Evolutionary conservation across 2,329 filamentous ascomycete species (phyloP).

Genomic region (Fusarium decemcellulare): DNA sequence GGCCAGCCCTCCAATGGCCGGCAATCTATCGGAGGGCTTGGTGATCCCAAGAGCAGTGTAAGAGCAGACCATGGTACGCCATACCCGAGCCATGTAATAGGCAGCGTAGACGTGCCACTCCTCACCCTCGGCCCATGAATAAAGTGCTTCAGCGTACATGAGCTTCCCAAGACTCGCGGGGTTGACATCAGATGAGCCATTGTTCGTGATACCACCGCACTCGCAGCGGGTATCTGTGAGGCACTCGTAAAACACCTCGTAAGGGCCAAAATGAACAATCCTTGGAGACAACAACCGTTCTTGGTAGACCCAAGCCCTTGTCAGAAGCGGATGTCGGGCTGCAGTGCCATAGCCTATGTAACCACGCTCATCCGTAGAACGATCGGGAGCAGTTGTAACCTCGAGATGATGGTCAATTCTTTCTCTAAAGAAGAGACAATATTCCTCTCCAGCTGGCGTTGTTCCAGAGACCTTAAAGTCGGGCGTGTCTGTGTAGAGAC

Average conservation of each 20-base stretch:
- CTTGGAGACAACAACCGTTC: slow-evolving; percentile 43
- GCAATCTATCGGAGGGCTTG: slow-evolving; percentile 12
- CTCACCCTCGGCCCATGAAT: background rate
- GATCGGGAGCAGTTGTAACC: background rate
- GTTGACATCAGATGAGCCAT: slow-evolving; percentile 11
- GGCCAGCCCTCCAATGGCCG: slow-evolving; percentile 13
- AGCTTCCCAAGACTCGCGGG: slow-evolving; percentile 10
- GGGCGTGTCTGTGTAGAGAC: slow-evolving; percentile 9
- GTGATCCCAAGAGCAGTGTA: slow-evolving; percentile 13
- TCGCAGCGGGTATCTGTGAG: slow-evolving; percentile 28
- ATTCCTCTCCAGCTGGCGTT: background rate
- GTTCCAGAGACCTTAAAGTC: slow-evolving; percentile 13
- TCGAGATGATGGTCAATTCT: slow-evolving; percentile 14
- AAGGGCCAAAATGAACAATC: slow-evolving; percentile 37
- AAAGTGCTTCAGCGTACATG: slow-evolving; percentile 1
- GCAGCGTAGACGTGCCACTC: slow-evolving; percentile 15
- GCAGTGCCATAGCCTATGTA: slow-evolving; percentile 11
- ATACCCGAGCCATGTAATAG: slow-evolving; percentile 11
- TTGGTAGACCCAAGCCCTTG: slow-evolving; percentile 43
- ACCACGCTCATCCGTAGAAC: background rate
- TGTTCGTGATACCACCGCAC: slow-evolving; percentile 18
- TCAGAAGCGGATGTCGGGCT: slow-evolving; percentile 24
- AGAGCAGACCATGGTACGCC: slow-evolving; percentile 16
- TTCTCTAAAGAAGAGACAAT: slow-evolving; percentile 11
- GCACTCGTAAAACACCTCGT: slow-evolving; percentile 39